Evolutionary conservation across 495 filamentous ascomycete genomes (phyloP).

Genomic region (Penicillium lagena): DNA sequence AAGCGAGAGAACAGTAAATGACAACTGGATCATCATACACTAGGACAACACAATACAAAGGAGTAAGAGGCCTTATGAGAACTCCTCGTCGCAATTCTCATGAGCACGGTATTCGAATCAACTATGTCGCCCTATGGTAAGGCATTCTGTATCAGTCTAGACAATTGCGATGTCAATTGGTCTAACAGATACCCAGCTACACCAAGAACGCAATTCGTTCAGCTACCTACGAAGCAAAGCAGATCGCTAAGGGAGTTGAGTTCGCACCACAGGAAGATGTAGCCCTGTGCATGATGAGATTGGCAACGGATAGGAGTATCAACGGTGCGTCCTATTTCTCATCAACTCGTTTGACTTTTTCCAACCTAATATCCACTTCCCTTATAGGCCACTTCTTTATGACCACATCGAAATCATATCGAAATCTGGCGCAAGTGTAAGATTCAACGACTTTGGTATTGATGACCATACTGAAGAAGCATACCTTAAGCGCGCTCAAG

Average conservation of each 20-base stretch:
- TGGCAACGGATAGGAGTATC: constrained; percentile 23
- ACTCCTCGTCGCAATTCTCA: constrained; percentile 14
- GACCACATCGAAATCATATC: constrained; percentile 11
- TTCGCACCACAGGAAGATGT: constrained; percentile 22
- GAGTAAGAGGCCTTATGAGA: constrained; percentile 34
- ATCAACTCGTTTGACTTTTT: background rate
- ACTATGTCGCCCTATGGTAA: constrained; percentile 28
- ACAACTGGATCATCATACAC: no score
- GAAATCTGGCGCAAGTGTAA: constrained; percentile 11
- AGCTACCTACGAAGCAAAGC: constrained; percentile 14
- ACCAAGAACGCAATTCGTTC: constrained; percentile 17
- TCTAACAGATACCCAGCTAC: constrained; percentile 3
- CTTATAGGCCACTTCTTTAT: constrained; percentile 11
- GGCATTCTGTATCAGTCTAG: background rate
- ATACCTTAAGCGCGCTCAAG: constrained; percentile 12
- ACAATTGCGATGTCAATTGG: no score
- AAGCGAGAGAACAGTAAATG: no score
- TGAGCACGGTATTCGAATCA: constrained; percentile 29
- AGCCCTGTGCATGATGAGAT: constrained; percentile 23
- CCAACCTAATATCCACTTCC: no score
- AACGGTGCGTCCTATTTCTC: constrained; percentile 12
- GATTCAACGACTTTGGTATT: constrained; percentile 12
- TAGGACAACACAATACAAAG: constrained; percentile 24
- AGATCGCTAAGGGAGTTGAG: constrained; percentile 20
- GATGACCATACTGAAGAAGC: constrained; percentile 14